These are phyloP conservation scores for Petunia axillaris DNA, from an alignment of 257 asterid species.

Conservation along the genomic window DNA sequence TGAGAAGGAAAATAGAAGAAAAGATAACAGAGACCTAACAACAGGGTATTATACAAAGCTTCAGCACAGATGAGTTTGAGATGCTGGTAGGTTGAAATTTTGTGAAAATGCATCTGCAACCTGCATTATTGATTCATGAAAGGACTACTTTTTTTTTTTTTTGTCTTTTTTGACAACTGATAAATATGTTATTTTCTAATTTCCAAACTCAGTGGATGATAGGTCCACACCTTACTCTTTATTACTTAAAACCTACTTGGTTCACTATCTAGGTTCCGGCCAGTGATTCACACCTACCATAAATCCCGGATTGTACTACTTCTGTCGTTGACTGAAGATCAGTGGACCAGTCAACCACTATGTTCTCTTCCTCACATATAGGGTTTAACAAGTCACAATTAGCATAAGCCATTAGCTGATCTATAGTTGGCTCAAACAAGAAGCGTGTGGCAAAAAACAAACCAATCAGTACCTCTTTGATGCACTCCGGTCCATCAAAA, in stretches of 20 bases:
- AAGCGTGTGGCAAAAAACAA: slow-evolving; percentile 8
- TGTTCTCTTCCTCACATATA: slow-evolving; percentile 4
- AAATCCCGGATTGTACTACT: background rate
- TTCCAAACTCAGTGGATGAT: background rate
- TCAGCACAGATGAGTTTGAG: background rate
- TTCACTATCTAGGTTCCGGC: background rate
- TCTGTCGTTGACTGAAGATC: background rate
- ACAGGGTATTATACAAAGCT: slow-evolving; percentile 11
- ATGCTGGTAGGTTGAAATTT: background rate
- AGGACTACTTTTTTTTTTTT: background rate
- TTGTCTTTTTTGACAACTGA: too few relatives aligned
- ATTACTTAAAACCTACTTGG: background rate
- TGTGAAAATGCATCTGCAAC: background rate
- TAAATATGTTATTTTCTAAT: background rate
- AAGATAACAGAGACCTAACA: background rate
- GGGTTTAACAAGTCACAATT: background rate
- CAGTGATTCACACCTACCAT: background rate
- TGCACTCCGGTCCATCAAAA: slow-evolving; percentile 85
- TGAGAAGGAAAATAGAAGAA: background rate
- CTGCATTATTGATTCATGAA: background rate
- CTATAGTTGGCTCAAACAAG: slow-evolving; percentile 3
- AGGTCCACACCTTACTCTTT: background rate
- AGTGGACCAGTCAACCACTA: background rate
- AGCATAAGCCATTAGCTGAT: background rate
- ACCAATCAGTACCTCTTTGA: slow-evolving; percentile 64